Base-by-base conservation (phyloP, 169 alveolate species). In the Plasmodium relictum region DNA sequence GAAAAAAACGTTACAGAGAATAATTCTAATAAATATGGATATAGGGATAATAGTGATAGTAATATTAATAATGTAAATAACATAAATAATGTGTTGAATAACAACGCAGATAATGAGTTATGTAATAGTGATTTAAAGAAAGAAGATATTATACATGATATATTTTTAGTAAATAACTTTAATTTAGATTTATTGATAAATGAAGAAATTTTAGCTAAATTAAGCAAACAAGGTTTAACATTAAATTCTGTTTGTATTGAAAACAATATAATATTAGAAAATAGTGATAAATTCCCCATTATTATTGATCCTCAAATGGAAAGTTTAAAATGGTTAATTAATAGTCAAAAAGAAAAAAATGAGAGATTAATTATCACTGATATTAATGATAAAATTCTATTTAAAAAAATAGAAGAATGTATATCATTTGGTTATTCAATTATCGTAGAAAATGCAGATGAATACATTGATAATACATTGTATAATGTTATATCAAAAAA, bases 221-320 rank as follows among this genome's bases (percentile, higher is more conserved):
- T 99, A 98, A 96, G 96, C 88, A 95, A 95, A 72, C 97, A 97
- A 71, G 97, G 97, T 54, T 93, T 98, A 73, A 99, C 99, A n/a
- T 96, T 98, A 58, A 99, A 98, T 91, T 95, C 96, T 14, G 98
- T 97, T 9, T 96, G 98, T 52, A 94, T 96, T 52, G 99, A 97
- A 94, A 98, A 97, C 92, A 99, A 98, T 41, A 96, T 98, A 6
- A 98, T 97, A 76, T 89, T 97, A 59, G 96, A 98, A 69, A 96
- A 95, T 88, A 96, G 99, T 62, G 99, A 97, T 78, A 97, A 99
- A 50, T 98, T 98, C 96, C 96, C 99, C 31, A 93, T 98, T 70
- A 97, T 98, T 94, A 97, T 98, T 74, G 99, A 98, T 73, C 99
- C 99, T 7, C 98, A 98, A 94, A 92, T 98, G 88, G 98, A 98